Evolutionary conservation across 139 green algal genomes (phyloP).

Genomic region (Tetratostichococcus sp.): DNA sequence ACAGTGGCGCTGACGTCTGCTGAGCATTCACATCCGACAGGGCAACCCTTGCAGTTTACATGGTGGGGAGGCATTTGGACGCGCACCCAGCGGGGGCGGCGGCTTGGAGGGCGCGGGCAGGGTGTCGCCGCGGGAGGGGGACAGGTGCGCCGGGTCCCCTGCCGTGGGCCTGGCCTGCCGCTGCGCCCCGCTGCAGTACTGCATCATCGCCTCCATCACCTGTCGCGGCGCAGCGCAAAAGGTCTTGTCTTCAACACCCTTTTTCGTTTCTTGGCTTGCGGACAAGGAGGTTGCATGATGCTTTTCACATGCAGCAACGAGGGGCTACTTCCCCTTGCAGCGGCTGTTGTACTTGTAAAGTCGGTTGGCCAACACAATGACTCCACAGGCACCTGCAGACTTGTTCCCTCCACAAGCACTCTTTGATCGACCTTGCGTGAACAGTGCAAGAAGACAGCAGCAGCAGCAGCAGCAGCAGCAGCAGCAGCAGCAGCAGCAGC

Average conservation of each 20-base stretch:
- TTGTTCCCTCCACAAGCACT: too few relatives aligned
- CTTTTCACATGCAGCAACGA: too few relatives aligned
- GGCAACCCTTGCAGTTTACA: too few relatives aligned
- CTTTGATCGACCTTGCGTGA: too few relatives aligned
- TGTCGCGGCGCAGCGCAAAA: background rate
- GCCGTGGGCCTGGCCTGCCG: background rate
- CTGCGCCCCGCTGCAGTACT: background rate
- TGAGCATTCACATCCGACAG: too few relatives aligned
- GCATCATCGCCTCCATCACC: conserved; percentile 20
- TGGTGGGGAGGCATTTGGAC: too few relatives aligned
- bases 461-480: conserved; percentile 4
- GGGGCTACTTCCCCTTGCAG: too few relatives aligned
- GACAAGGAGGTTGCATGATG: background rate
- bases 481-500: conserved; percentile 5
- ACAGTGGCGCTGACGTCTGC: too few relatives aligned
- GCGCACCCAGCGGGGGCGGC: background rate
- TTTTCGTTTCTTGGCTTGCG: background rate
- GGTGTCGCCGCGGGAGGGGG: background rate
- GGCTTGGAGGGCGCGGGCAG: background rate
- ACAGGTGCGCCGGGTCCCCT: background rate
- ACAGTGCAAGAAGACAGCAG: too few relatives aligned
- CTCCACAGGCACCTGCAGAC: too few relatives aligned
- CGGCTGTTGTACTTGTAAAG: too few relatives aligned
- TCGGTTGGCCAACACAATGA: too few relatives aligned
- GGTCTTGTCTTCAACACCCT: background rate